Base-by-base conservation (phyloP, 352 stramenopile species). In the Globisporangium ultimum region DNA sequence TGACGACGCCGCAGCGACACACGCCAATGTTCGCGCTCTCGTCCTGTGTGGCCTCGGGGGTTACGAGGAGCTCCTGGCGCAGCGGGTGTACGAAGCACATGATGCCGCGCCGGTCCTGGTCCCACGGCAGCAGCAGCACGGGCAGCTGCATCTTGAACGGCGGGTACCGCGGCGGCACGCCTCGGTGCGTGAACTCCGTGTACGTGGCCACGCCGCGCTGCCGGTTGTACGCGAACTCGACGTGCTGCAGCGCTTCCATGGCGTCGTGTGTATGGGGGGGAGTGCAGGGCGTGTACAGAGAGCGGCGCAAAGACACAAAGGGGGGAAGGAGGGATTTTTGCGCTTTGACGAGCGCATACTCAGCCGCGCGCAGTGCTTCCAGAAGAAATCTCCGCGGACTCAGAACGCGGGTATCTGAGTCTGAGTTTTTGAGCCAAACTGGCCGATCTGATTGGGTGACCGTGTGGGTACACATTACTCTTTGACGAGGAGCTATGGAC, bases 1-100 rank as follows among this genome's bases (percentile, higher is more conserved):
- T 79, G 56, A 92, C 83, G 46, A 92, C 79, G 6, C 83, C 83
- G 56, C 83, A 92, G 50, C 83, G 80, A 52, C 83, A 92, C 15
- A 89, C 67, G 32, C 71, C 75, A 14, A 92, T 69, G 48, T 88
- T 74, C 20, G 72, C 66, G 20, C 63, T 65, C 48, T 86, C 81
- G 55, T 82, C 71, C 48, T 78, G 63, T 18, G 69, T 82, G 11
- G 68, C 58, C 28, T 81, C 71, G 9, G 72, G 60, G 5, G 74
- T 72, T 11, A 61, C 54, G 14, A 89, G 61, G 20, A 79, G 60
- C 12, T 67, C 40, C 24, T 83, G 77, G 20, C 68, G 64, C 28
- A 48, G 20, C 12, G 80, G 73, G 51, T 89, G 80, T 50, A 78
- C 60, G 57, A 92, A 90, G 65, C 72, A 85, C 53, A 92, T 66